phyloP scores from a whole-genome alignment of 768 basidiomycete genomes.

The Hypholoma sublateritium region DNA sequence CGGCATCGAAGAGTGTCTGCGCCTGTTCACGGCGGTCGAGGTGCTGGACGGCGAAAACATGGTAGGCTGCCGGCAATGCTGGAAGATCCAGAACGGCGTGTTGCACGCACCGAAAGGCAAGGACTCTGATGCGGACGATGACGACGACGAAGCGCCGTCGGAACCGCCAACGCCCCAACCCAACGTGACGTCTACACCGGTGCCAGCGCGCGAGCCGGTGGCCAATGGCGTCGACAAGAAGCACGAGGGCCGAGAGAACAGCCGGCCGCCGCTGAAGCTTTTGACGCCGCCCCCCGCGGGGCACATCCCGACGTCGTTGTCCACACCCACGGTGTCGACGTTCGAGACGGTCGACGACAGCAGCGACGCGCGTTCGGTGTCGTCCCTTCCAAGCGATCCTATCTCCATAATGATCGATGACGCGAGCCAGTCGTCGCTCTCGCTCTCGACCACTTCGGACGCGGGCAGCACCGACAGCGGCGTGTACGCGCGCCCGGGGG shows the following conservation, averaged over 20 bases:
- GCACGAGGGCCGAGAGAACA: background rate
- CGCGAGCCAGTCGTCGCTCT: conserved; percentile 6
- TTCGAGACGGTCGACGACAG: conserved; percentile 25
- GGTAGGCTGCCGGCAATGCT: conserved; percentile 91
- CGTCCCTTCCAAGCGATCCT: conserved; percentile 37
- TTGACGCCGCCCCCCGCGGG: background rate
- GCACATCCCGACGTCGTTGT: conserved; percentile 38
- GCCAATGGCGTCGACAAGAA: background rate
- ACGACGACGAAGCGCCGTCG: conserved; percentile 20
- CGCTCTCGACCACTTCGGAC: conserved; percentile 10
- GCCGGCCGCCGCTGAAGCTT: conserved; percentile 1
- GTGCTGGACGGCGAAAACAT: conserved; percentile 91
- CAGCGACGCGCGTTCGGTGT: conserved; percentile 33
- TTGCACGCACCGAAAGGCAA: conserved; percentile 25
- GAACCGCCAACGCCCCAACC: background rate
- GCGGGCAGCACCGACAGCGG: background rate
- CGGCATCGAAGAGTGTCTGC: conserved; percentile 76
- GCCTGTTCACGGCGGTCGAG: conserved; percentile 92
- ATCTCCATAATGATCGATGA: conserved; percentile 17
- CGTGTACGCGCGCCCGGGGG: conserved; percentile 29
- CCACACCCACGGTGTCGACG: conserved; percentile 37
- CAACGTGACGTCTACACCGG: background rate
- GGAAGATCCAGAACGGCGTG: conserved; percentile 81
- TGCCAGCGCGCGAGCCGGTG: background rate
- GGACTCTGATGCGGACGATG: conserved; percentile 30